Evolutionary conservation across 495 filamentous ascomycete species (phyloP), one percentile per base, ranked within the genome.

Genomic region (Aspergillus heteromorphus): DNA sequence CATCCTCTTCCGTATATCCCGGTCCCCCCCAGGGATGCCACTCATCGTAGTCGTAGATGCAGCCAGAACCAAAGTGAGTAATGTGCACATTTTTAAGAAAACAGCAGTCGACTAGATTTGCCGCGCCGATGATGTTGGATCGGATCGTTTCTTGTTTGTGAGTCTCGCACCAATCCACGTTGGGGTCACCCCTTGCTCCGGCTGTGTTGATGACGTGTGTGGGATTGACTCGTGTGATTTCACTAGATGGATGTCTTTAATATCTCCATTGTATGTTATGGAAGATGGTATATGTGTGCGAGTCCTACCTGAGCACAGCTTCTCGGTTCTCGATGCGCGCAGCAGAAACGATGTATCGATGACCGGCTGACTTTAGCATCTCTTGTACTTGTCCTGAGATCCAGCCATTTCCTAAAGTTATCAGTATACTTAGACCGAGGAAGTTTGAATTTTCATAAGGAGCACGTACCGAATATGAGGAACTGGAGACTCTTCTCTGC

Each of bases 351-450:
- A 20, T 29, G 10, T 25, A 13, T 17, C n/a, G 17, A 8, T 17
- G 17, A 17, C 36, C 49, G 6, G 17, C 9, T 25, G 36, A 23
- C 27, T n/a, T 18, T 14, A 52, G 34, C 21, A 31, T 20, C 6
- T 23, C 49, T 41, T 52, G 17, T 9, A 45, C 56, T 14, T 63
- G 60, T 2, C 60, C 59, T 6, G 41, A 40, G 25, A 53, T 47
- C 51, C 51, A 53, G 27, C 51, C 40, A 19, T 45, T 53, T 11
- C 41, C 41, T 45, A 18, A 18, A 10, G 5, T 23, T 13, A 17
- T 45, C 10, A 48, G 23, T 21, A 4, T 11, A 13, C 2, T 5
- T 21, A 23, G 4, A 3, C 11, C n/a, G 18, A 6, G 41, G 11
- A 45, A n/a, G n/a, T n/a, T n/a, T n/a, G 5, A 34, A 41, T 23